phyloP scores from a whole-genome alignment of 2,329 filamentous ascomycete genomes.

The Elsinoe batatas region DNA sequence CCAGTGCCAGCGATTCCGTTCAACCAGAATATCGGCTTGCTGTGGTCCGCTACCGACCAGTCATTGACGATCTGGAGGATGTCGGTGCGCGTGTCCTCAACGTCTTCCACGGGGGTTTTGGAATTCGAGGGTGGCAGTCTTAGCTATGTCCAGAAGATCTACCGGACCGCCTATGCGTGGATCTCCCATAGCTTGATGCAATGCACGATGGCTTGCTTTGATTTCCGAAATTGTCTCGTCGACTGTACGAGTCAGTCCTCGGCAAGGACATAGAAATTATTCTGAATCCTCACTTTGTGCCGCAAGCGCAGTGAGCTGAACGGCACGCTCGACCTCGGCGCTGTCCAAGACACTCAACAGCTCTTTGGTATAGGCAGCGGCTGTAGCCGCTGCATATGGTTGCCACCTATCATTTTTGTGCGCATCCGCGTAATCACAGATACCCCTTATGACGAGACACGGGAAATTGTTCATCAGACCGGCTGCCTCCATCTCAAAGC shows the following conservation, averaged over 20 bases:
- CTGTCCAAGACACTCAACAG: not conserved
- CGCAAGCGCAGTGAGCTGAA: too few relatives aligned
- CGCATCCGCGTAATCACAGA: conserved; percentile 20
- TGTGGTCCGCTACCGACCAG: not conserved
- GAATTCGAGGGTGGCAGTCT: too few relatives aligned
- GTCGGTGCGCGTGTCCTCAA: not conserved
- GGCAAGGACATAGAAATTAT: too few relatives aligned
- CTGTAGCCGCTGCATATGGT: conserved; percentile 18
- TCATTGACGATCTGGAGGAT: not conserved
- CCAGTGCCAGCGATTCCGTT: conserved; percentile 26
- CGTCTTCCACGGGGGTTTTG: too few relatives aligned
- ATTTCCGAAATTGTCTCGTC: too few relatives aligned
- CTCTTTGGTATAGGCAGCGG: conserved; percentile 17
- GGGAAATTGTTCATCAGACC: conserved; percentile 19
- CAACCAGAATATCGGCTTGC: conserved; percentile 25
- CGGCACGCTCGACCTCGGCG: too few relatives aligned
- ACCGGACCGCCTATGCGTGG: too few relatives aligned
- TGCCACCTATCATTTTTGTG: conserved; percentile 21
- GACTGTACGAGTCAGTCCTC: too few relatives aligned
- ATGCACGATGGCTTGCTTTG: too few relatives aligned
- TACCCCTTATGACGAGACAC: conserved; percentile 21
- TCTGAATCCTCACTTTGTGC: too few relatives aligned
- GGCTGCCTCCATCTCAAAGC: conserved; percentile 22
- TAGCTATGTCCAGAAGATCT: too few relatives aligned
- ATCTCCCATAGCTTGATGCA: too few relatives aligned